Evolutionary conservation across 306 rosid species (phyloP).

Genomic region (Delonix regia): DNA sequence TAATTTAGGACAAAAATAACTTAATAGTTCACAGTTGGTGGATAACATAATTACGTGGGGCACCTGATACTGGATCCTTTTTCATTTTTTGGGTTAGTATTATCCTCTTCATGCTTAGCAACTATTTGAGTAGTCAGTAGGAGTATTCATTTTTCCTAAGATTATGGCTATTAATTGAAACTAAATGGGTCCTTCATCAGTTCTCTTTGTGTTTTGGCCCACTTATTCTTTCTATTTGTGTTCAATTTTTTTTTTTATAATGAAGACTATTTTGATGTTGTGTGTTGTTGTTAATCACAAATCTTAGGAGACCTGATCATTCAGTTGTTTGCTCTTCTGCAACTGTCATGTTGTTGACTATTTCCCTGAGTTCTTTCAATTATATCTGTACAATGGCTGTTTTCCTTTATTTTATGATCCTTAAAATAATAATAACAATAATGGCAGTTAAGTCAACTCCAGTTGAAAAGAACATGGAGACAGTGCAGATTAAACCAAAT

Average conservation of each 20-base stretch:
- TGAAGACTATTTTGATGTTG: background rate
- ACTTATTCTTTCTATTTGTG: background rate
- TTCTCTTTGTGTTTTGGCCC: background rate
- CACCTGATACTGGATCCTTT: too few relatives aligned
- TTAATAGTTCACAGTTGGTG: too few relatives aligned
- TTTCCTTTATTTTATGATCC: constrained; percentile 21
- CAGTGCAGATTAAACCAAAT: constrained; percentile 62
- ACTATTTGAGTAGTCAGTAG: too few relatives aligned
- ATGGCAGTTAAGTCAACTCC: constrained; percentile 57
- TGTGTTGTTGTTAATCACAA: background rate
- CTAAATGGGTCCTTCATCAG: background rate
- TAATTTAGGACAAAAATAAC: too few relatives aligned
- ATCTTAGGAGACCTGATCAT: constrained; percentile 11
- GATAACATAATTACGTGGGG: too few relatives aligned
- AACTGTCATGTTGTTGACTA: background rate
- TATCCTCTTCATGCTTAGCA: background rate
- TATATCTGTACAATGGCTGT: constrained; percentile 14
- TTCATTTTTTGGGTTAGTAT: too few relatives aligned
- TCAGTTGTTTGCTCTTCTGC: constrained; percentile 6
- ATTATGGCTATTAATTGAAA: background rate
- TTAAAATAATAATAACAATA: constrained; percentile 20
- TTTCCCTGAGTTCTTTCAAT: background rate
- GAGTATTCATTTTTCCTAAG: background rate
- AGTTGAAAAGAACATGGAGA: constrained; percentile 61
- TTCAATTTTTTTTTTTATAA: background rate